These are phyloP conservation scores for Penicillium bialowiezense DNA, from an alignment of 495 filamentous ascomycete genomes.

Conservation along the genomic window DNA sequence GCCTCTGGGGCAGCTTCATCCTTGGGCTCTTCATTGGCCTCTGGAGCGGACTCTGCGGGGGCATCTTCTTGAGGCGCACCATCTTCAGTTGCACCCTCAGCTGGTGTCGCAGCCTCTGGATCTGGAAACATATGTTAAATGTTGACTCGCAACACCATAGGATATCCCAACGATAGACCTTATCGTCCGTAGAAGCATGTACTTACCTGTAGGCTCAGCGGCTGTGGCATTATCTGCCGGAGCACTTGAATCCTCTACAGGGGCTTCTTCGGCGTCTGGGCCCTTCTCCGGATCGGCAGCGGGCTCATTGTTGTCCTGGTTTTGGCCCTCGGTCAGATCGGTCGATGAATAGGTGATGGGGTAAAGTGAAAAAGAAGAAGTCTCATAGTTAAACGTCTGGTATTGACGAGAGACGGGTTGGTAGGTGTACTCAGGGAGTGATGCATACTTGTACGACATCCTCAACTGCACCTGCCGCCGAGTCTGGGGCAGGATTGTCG, in stretches of 20 bases:
- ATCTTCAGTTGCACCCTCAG: too few species aligned
- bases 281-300: constrained; percentile 24
- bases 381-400: constrained; percentile 39
- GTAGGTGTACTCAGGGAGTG: constrained; percentile 39
- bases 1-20: constrained; percentile 17
- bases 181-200: neutral
- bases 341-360: constrained; percentile 29
- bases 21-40: constrained; percentile 22
- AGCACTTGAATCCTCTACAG: constrained; percentile 20
- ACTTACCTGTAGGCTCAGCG: constrained; percentile 27
- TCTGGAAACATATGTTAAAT: constrained; percentile 23
- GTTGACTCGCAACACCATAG: neutral
- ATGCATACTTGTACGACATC: constrained; percentile 45
- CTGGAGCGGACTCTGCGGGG: too few species aligned
- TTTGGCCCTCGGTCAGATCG: constrained; percentile 39
- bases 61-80: too few species aligned
- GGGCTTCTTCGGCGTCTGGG: constrained; percentile 19
- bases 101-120: constrained; percentile 27
- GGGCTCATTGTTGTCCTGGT: constrained; percentile 37
- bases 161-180: neutral
- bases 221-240: constrained; percentile 4
- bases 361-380: constrained; percentile 33
- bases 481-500: constrained; percentile 22
- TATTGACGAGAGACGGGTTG: constrained; percentile 37
- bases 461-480: constrained; percentile 30